Evolutionary conservation across 495 filamentous ascomycete species (phyloP), one percentile per base, ranked within the genome.

Genomic region (Aspergillus nanangensis): DNA sequence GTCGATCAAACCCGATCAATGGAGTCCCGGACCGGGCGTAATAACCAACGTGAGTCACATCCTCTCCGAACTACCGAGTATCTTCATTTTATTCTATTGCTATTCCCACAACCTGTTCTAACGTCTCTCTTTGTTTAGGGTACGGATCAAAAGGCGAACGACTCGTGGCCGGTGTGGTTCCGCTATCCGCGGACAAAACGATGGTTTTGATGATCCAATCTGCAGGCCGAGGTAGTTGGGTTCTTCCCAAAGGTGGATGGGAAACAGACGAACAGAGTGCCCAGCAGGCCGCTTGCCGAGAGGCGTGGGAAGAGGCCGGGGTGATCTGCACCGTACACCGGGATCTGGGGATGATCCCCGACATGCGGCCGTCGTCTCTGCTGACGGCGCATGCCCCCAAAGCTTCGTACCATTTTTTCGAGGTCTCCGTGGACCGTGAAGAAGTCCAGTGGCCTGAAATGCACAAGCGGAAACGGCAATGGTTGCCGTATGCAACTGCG

Each of bases 281-380:
- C 14, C 65, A 78, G 52, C 81, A 86, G 40, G 84, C 84, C 15
- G 85, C 85, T 29, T 76, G 74, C 48, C 70, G 93, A 47, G 93
- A 98, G 70, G 94, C 93, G 35, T 98, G 93, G 93, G 93, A 98
- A 70, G 93, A 98, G 70, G 93, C 89, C 40, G 93, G 93, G 53
- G 90, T 98, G 57, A 67, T 82, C 47, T 88, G 90, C 63, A 84
- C 76, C 23, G 81, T 96, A 57, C 79, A 79, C 46, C 80, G 81
- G 54, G 88, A 95, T 65, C 76, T 98, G 52, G 93, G 93, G 41
- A 73, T 84, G 47, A 93, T 98, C 57, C 68, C 80, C 43, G 93
- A 98, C 63, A 80, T 77, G 61, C 80, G 84, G 34, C 75, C 81
- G 17, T 74, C 82, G 8, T 60, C 63, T 17, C 56, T 74, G 23